phyloP scores from a whole-genome alignment of 2,329 filamentous ascomycete species.

The Scedosporium dehoogii region DNA sequence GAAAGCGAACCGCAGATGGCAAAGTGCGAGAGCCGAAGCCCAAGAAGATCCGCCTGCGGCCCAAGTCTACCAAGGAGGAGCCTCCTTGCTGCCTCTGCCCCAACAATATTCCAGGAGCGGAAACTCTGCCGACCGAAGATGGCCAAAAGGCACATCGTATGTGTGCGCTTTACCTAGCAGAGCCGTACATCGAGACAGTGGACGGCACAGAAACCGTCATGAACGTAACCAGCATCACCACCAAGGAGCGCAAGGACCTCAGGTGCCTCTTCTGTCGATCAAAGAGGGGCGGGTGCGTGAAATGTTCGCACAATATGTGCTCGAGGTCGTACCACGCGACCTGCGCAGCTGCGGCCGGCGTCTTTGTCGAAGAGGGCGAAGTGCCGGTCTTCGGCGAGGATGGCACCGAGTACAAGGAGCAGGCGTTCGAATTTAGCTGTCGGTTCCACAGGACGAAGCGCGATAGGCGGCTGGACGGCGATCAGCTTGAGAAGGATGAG shows the following conservation, averaged over 20 bases:
- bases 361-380: conserved; percentile 79
- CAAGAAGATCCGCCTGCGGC: conserved; percentile 65
- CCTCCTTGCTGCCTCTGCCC: conserved; percentile 88
- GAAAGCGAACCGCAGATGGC: conserved; percentile 27
- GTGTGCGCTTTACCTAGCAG: conserved; percentile 84
- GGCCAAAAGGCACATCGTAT: conserved; percentile 78
- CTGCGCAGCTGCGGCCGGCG: conserved; percentile 83
- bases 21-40: conserved; percentile 30
- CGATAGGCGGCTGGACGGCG: conserved; percentile 61
- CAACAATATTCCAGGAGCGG: conserved; percentile 73
- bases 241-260: conserved; percentile 78
- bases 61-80: conserved; percentile 56
- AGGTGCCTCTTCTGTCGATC: conserved; percentile 94
- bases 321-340: conserved; percentile 89
- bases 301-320: conserved; percentile 93
- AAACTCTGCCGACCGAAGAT: conserved; percentile 79
- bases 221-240: conserved; percentile 70
- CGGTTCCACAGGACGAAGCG: conserved; percentile 88
- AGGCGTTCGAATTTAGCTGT: conserved; percentile 87
- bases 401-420: conserved; percentile 83
- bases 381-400: conserved; percentile 84
- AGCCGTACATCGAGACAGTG: conserved; percentile 72
- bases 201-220: conserved; percentile 64
- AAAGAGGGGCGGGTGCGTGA: conserved; percentile 91
- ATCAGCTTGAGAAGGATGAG: conserved; percentile 59